Evolutionary conservation across 139 green algal species (phyloP), one percentile per base, ranked within the genome.

Genomic region (Ettlia oleoabundans): DNA sequence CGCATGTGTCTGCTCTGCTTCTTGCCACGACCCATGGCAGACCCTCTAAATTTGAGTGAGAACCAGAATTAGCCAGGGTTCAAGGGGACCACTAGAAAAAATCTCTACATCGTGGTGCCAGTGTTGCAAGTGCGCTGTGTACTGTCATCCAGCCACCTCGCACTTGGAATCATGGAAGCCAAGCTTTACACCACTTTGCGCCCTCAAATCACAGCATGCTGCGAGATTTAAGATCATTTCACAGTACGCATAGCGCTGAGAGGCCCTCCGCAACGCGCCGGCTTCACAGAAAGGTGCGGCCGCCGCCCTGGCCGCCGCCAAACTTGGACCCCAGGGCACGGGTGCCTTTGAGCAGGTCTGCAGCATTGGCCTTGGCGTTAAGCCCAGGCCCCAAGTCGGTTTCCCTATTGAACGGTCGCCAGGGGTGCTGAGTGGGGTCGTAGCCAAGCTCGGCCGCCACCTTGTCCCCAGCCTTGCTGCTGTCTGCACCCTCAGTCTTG

Each of bases 401-500:
- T n/a, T 97, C 93, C 0, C 93, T 80, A 85, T 96, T 92, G 83
- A 94, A 97, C 0, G 92, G 93, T 61, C 86, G 82, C 93, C 92
- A 95, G 62, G 88, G 86, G 76, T 92, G 88, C 30, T 41, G 38
- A 5, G 58, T 38, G 15, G 70, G 72, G 58, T 83, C 80, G 68
- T 84, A 88, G 10, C 77, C 72, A 24, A 76, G 66, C 2, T 84
- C 37, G 2, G 51, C 51, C 6, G 21, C 30, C 9, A 8, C 43
- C 33, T 82, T 26, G 42, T 63, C 22, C 47, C 55, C 37, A 8
- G n/a, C 40, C 63, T 32, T 73, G 65, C n/a, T 24, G n/a, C 37
- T 83, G 75, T 28, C 71, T 70, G 22, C 84, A 80, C 13, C 75
- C 82, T 89, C 87, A 26, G 79, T 70, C 65, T 88, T 91, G 10